These are phyloP conservation scores for Apiospora phragmitis DNA, from an alignment of 2,329 filamentous ascomycete genomes.

Conservation along the genomic window DNA sequence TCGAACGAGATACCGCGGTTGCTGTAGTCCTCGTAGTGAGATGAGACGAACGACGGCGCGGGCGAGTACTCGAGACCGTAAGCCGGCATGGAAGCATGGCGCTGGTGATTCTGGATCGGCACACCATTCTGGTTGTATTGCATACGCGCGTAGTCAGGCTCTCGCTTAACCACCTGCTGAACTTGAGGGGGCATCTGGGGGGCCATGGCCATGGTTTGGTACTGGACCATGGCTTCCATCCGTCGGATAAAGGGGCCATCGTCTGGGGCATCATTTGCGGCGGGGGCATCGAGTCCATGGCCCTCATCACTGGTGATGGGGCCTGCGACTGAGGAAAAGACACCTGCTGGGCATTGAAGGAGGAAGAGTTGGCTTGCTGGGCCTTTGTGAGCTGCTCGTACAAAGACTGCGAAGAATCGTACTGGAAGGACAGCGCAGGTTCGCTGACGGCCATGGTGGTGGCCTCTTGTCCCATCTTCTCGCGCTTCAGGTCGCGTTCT, in stretches of 20 bases:
- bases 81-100: conserved; percentile 97
- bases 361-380: conserved; percentile 97
- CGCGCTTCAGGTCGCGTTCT: conserved; percentile 95
- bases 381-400: conserved; percentile 99
- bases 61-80: conserved; percentile 96
- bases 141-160: conserved; percentile 77
- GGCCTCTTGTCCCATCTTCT: conserved; percentile 99
- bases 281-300: conserved; percentile 92
- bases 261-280: conserved; percentile 72
- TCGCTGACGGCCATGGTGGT: conserved; percentile 94
- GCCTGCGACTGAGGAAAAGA: conserved; percentile 75
- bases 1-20: conserved; percentile 95
- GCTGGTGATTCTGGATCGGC: conserved; percentile 79
- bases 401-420: conserved; percentile 97
- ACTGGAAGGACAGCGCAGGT: conserved; percentile 96
- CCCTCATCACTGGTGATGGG: conserved; percentile 84
- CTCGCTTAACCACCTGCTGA: conserved; percentile 74
- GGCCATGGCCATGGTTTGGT: conserved; percentile 70
- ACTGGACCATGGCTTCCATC: conserved; percentile 74
- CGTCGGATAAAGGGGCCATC: conserved; percentile 60
- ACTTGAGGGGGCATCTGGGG: conserved; percentile 66
- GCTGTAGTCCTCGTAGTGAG: conserved; percentile 97
- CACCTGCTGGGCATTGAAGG: conserved; percentile 79
- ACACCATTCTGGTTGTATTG: conserved; percentile 94
- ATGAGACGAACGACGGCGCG: conserved; percentile 97